A percentile compares a stretch with the other conserved stretches of the same genome.
phyloP scores from a whole-genome alignment of 371 early-diverging fungal species.

The Lichtheimia ramosa region DNA sequence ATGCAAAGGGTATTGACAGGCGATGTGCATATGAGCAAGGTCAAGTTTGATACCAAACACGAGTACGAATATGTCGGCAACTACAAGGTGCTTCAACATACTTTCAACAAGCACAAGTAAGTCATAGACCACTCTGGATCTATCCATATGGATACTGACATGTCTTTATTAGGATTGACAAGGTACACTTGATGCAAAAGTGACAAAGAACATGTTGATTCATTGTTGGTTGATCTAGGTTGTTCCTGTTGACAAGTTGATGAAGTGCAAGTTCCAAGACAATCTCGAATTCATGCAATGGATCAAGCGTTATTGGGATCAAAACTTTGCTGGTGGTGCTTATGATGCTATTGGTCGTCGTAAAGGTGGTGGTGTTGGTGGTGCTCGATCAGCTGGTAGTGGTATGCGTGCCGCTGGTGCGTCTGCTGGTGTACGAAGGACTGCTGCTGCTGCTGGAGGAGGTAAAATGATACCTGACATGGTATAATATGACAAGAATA shows the following conservation, averaged over 20 bases:
- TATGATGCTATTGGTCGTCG: constrained; percentile 87
- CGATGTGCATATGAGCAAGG: constrained; percentile 77
- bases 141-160: not conserved
- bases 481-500: not conserved
- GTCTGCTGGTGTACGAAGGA: constrained; percentile 27
- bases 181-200: constrained; percentile 20
- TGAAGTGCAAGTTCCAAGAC: constrained; percentile 95
- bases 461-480: constrained; percentile 10
- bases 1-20: constrained; percentile 27
- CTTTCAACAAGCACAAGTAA: constrained; percentile 80
- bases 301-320: constrained; percentile 89
- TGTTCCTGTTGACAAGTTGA: constrained; percentile 84
- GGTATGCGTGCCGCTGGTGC: constrained; percentile 23
- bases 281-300: constrained; percentile 96
- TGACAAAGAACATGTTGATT: no score
- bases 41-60: constrained; percentile 89
- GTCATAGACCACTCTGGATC: constrained; percentile 5
- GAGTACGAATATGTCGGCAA: constrained; percentile 92
- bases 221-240: constrained; percentile 27
- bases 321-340: constrained; percentile 73
- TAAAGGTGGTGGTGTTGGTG: constrained; percentile 46
- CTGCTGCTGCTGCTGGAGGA: constrained; percentile 17
- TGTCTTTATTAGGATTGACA: constrained; percentile 46
- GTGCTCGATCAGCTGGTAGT: constrained; percentile 22
- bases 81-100: constrained; percentile 86